phyloP scores from a whole-genome alignment of 2,329 filamentous ascomycete species.

The Escovopsis weberi region DNA sequence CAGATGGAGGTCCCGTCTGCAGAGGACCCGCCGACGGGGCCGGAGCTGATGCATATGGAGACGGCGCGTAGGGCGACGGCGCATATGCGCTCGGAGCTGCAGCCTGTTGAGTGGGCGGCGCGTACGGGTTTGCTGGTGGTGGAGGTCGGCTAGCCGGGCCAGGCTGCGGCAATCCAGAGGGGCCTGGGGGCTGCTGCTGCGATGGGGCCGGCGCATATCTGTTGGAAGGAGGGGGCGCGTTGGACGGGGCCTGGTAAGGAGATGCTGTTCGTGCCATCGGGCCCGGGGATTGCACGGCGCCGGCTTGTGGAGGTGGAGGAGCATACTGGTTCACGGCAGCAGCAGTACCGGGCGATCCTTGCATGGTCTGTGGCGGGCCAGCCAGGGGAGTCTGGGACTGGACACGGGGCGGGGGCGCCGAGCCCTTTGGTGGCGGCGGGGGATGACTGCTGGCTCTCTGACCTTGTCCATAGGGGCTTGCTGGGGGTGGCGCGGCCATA shows the following conservation, averaged over 20 bases:
- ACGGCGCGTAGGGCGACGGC: slow-evolving; percentile 20
- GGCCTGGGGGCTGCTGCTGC: slow-evolving; percentile 29
- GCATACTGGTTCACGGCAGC: slow-evolving; percentile 41
- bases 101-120: slow-evolving; percentile 32
- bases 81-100: slow-evolving; percentile 21
- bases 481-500: slow-evolving; percentile 37
- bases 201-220: slow-evolving; percentile 59
- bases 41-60: slow-evolving; percentile 26
- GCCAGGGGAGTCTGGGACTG: slow-evolving; percentile 48
- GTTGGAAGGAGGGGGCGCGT: slow-evolving; percentile 53
- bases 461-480: slow-evolving; percentile 43
- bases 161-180: slow-evolving; percentile 26
- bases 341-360: slow-evolving; percentile 42
- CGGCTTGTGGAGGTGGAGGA: slow-evolving; percentile 44
- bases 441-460: slow-evolving; percentile 58
- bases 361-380: slow-evolving; percentile 31
- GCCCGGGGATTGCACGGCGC: slow-evolving; percentile 44
- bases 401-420: slow-evolving; percentile 47
- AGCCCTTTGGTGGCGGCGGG: slow-evolving; percentile 64
- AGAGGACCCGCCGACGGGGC: slow-evolving; percentile 24
- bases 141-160: slow-evolving; percentile 24
- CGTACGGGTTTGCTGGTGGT: slow-evolving; percentile 29
- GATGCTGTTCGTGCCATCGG: slow-evolving; percentile 60
- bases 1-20: slow-evolving; percentile 17
- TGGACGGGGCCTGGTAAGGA: slow-evolving; percentile 71